Evolutionary conservation across 208 protist species (phyloP).

Genomic region (Trypanosoma cruzi): DNA sequence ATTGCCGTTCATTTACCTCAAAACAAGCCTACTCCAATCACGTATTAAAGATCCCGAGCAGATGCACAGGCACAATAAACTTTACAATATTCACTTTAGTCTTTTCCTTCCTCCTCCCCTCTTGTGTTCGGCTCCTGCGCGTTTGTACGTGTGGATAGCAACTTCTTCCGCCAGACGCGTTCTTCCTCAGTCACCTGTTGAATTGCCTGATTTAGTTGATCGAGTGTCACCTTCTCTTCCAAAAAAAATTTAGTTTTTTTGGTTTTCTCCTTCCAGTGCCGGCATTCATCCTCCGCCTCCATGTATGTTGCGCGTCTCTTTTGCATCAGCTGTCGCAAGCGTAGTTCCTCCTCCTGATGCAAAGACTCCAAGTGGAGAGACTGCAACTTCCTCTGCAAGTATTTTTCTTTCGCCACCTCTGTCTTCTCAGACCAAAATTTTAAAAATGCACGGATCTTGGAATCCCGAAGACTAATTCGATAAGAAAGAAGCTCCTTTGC

Average conservation of each 20-base stretch:
- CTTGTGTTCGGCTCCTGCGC: background rate
- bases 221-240: conserved; percentile 4
- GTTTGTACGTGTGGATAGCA: background rate
- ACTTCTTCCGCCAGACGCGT: conserved; percentile 3
- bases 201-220: conserved; percentile 12
- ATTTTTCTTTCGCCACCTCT: conserved; percentile 27
- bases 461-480: conserved; percentile 48
- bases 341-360: conserved; percentile 24
- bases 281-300: conserved; percentile 24
- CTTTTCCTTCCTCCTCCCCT: background rate
- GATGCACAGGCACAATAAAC: background rate
- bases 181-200: conserved; percentile 5
- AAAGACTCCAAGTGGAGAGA: conserved; percentile 12
- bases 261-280: conserved; percentile 19
- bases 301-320: conserved; percentile 33
- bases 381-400: conserved; percentile 37
- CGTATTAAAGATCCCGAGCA: background rate
- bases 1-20: background rate
- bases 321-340: conserved; percentile 28
- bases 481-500: conserved; percentile 24
- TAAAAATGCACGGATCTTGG: conserved; percentile 32
- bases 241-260: conserved; percentile 27
- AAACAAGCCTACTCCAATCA: background rate
- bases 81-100: background rate
- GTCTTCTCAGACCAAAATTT: conserved; percentile 41